Evolutionary conservation across 2,329 filamentous ascomycete species (phyloP).

Genomic region (Fusarium continuum): DNA sequence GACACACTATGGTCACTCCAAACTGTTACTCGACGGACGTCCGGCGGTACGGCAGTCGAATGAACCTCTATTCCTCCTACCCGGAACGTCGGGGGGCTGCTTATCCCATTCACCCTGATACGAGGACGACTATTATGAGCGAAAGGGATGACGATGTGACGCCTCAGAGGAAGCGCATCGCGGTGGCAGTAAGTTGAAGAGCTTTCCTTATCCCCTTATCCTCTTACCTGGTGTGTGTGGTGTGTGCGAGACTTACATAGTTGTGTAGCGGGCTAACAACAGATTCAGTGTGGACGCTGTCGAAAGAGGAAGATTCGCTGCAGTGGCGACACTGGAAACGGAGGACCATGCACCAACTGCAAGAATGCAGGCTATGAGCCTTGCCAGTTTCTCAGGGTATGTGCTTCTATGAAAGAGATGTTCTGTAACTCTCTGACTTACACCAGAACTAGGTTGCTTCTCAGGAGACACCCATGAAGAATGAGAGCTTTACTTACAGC

Average conservation of each 20-base stretch:
- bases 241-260: slow-evolving; percentile 40
- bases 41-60: slow-evolving; percentile 28
- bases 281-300: slow-evolving; percentile 81
- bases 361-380: slow-evolving; percentile 73
- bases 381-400: slow-evolving; percentile 85
- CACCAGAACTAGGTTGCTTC: slow-evolving; percentile 45
- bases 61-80: slow-evolving; percentile 33
- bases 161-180: slow-evolving; percentile 65
- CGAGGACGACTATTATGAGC: slow-evolving; percentile 44
- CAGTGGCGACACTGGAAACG: slow-evolving; percentile 82
- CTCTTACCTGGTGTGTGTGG: slow-evolving; percentile 36
- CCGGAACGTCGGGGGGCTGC: slow-evolving; percentile 33
- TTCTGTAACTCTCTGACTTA: not conserved
- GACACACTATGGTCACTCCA: slow-evolving; percentile 35
- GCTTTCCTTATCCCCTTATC: not conserved
- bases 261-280: slow-evolving; percentile 34
- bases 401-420: slow-evolving; percentile 23
- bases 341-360: slow-evolving; percentile 85
- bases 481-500: slow-evolving; percentile 43
- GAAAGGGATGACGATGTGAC: slow-evolving; percentile 50
- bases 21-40: slow-evolving; percentile 33
- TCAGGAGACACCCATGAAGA: slow-evolving; percentile 44
- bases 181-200: slow-evolving; percentile 63
- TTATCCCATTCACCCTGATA: slow-evolving; percentile 34
- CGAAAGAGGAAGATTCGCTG: slow-evolving; percentile 95